Base-by-base conservation (phyloP, 192 early-diverging fungal species). In the Rhizophagus clarus region DNA sequence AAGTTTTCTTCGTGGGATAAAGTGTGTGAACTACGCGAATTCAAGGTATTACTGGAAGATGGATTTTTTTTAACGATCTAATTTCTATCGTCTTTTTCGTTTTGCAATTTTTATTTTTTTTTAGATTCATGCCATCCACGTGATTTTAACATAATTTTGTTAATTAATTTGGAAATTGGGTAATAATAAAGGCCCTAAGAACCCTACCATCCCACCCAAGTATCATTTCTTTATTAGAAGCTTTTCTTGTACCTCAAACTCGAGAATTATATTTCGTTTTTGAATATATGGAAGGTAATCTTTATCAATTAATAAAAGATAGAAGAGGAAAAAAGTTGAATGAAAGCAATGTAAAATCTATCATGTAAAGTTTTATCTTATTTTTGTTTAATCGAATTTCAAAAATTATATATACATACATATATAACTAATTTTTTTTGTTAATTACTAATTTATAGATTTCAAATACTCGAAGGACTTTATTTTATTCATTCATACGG, bases 281-380 rank as follows among this genome's bases (percentile, higher is more conserved):
- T 84, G 98, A 99, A 84, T 94, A 91, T 72, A 95, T 97, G 92
- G 95, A 99, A 72, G 96, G 94, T 31, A 97, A 98, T 83, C 84
- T 99, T 60, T 97, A 97, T 83, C 96, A 99, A 83, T 82, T 93
- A 71, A 95, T 95, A 12, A 93, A 93, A 72, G 88, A 92, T 24
- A 88, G 92, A 28, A 90, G 94, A 24, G 95, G 92, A 20, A 73
- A 82, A 20, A 82, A 82, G 14, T 86, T 98, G 81, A 82, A 88
- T 12, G 91, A 95, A 74, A 80, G 79, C 3, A 88, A 90, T 51
- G 87, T 98, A 68, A 91, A 92, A 63, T 87, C 86, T 40, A 95
- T 97, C 78, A 90, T 92, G 91, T 97, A 92, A 81, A 90, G 72
- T 5, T 51, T 45, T 17, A 47, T 42, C 72, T 79, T 37, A 61